Evolutionary conservation across 306 rosid species (phyloP), one percentile per base, ranked within the genome.

Genomic region (Ormosia semicastrata): DNA sequence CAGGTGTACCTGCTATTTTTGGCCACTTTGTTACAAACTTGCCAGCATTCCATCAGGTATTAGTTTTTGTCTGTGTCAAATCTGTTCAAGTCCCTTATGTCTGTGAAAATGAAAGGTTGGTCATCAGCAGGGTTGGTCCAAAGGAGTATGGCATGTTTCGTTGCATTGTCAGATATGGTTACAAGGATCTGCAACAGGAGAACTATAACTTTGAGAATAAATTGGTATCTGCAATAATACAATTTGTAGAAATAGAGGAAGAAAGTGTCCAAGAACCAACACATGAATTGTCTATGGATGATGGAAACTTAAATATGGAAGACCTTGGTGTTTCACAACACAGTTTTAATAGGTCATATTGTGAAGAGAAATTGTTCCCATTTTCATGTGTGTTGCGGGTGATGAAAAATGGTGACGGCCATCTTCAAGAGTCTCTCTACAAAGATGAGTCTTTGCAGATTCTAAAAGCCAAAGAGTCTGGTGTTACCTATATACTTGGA

Each of bases 121-220:
- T 88, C 64, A 76, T 92, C 4, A 76, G 91, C 40, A 84, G 98
- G 59, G 82, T 92, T 8, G 95, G 97, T 11, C 92, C 94, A 0
- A 89, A 76, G 66, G 97, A 89, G 76, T 92, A 71, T 32, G 80
- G 87, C 54, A 88, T 92, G 96, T 91, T 89, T 69, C 78, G 93
- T n/a, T 94, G 97, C 78, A 75, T 91, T 14, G 87, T 92, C 56
- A 79, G 98, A 66, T 92, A 91, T 46, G 98, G 98, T 46, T 91
- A 92, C 89, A 87, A 88, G 80, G 98, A 94, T 79, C 46, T 92
- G 46, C 91, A 88, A 33, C 94, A 85, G 72, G 97, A 91, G 73
- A 89, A 84, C 80, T 78, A 87, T 71, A 80, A 89, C 50, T 94
- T 94, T 17, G 97, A 94, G 64, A 91, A 80, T 5, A 84, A 60